Conservation (phyloP, 2,329 filamentous ascomycete genomes). For the Aspergillus spinulosporus region DNA sequence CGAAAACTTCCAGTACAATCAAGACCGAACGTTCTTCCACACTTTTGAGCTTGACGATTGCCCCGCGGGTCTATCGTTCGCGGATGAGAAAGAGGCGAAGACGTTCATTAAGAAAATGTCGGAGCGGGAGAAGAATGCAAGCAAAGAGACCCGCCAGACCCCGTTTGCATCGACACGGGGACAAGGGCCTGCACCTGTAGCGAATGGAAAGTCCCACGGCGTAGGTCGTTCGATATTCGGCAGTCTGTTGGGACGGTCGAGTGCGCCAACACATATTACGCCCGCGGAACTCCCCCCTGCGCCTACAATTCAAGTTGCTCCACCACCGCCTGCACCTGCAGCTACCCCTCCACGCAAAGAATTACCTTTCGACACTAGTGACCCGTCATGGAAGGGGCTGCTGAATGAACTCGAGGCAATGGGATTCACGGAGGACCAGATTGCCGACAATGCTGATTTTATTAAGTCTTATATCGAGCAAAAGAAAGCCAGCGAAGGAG, state of each 20-base stretch:
- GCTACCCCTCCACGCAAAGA: slow-evolving; percentile 36
- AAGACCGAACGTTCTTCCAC: slow-evolving; percentile 96
- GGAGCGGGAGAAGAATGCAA: slow-evolving; percentile 92
- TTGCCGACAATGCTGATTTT: slow-evolving; percentile 66
- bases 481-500: slow-evolving; percentile 56
- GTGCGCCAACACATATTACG: slow-evolving; percentile 36
- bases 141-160: slow-evolving; percentile 77
- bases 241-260: slow-evolving; percentile 51
- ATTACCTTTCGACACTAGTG: slow-evolving; percentile 59
- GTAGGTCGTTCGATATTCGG: slow-evolving; percentile 55
- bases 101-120: slow-evolving; percentile 98
- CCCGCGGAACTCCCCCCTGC: slow-evolving; percentile 26
- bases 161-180: slow-evolving; percentile 63
- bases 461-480: slow-evolving; percentile 68
- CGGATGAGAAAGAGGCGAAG: slow-evolving; percentile 96
- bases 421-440: slow-evolving; percentile 69
- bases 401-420: slow-evolving; percentile 62
- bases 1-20: slow-evolving; percentile 91
- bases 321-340: slow-evolving; percentile 30
- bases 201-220: slow-evolving; percentile 45
- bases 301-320: slow-evolving; percentile 32
- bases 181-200: slow-evolving; percentile 45
- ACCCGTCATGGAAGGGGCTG: slow-evolving; percentile 63
- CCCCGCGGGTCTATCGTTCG: slow-evolving; percentile 84
- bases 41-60: slow-evolving; percentile 95